Evolutionary conservation across 805 yeast species (phyloP).

Genomic region (Candida boleticola): DNA sequence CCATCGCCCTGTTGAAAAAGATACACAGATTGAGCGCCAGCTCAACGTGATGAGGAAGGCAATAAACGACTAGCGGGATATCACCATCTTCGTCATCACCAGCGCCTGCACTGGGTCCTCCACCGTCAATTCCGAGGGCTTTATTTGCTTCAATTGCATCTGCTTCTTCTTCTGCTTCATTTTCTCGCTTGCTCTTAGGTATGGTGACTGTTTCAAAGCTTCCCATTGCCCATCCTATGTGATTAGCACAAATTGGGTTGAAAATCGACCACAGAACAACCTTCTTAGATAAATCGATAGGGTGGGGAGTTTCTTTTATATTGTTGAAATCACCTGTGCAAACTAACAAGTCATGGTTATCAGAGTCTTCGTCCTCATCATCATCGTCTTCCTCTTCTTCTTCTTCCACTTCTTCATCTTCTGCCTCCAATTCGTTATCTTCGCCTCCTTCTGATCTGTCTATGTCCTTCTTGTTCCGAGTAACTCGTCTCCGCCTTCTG

Average conservation of each 20-base stretch:
- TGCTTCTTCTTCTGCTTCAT: slow-evolving; percentile 31
- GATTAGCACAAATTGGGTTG: slow-evolving; percentile 90
- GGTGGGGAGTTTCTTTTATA: slow-evolving; percentile 70
- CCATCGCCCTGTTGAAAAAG: slow-evolving; percentile 75
- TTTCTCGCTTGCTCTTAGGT: slow-evolving; percentile 34
- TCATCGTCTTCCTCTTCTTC: slow-evolving; percentile 40
- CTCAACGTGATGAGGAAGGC: slow-evolving; percentile 55
- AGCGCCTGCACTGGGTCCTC: slow-evolving; percentile 25
- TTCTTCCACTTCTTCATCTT: slow-evolving; percentile 19
- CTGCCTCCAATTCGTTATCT: slow-evolving; percentile 7
- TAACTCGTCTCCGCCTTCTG: slow-evolving; percentile 8
- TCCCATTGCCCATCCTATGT: slow-evolving; percentile 93
- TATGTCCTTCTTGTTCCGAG: background rate
- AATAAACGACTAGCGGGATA: slow-evolving; percentile 54
- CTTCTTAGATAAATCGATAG: slow-evolving; percentile 71
- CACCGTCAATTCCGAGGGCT: slow-evolving; percentile 17
- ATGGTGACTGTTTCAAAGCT: slow-evolving; percentile 69
- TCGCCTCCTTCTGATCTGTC: slow-evolving; percentile 6
- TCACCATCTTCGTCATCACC: slow-evolving; percentile 30
- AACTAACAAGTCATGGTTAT: slow-evolving; percentile 53
- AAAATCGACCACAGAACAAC: slow-evolving; percentile 68
- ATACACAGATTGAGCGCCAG: slow-evolving; percentile 70
- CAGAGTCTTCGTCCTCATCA: slow-evolving; percentile 45
- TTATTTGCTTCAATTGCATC: background rate
- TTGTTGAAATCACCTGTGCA: slow-evolving; percentile 70